Conservation (phyloP, 208 protist species). For the Wallacemonas rigidus region DNA sequence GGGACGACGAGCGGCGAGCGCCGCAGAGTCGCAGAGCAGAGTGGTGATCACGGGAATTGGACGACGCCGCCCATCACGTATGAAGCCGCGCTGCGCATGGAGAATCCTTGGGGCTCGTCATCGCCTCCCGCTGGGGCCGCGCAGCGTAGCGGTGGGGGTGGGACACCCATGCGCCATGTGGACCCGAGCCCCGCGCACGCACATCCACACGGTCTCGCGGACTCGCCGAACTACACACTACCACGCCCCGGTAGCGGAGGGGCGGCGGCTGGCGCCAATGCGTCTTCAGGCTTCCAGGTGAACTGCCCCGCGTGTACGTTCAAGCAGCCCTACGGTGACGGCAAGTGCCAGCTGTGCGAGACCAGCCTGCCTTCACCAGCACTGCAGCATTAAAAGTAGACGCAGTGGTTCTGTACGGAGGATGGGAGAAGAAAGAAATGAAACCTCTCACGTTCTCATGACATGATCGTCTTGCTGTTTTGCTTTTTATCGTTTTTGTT, state of each 20-base stretch:
- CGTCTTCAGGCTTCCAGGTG: constrained; percentile 16
- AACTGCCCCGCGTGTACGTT: constrained; percentile 49
- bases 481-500: neutral
- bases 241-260: neutral
- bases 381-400: neutral
- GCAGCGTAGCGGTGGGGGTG: neutral
- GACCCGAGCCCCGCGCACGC: neutral
- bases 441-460: neutral
- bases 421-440: neutral
- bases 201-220: neutral
- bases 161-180: constrained; percentile 5
- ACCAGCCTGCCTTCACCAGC: constrained; percentile 12
- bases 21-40: neutral
- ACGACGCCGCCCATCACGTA: neutral
- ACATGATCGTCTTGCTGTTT: constrained; percentile 10
- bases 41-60: neutral
- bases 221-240: constrained; percentile 4
- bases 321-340: constrained; percentile 37
- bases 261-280: neutral
- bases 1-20: neutral
- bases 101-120: constrained; percentile 8
- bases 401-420: neutral
- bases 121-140: neutral
- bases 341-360: constrained; percentile 38
- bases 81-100: constrained; percentile 12